These are phyloP conservation scores for Astrephomene gubernaculifera DNA, from an alignment of 139 green algal species.

Conservation along the genomic window DNA sequence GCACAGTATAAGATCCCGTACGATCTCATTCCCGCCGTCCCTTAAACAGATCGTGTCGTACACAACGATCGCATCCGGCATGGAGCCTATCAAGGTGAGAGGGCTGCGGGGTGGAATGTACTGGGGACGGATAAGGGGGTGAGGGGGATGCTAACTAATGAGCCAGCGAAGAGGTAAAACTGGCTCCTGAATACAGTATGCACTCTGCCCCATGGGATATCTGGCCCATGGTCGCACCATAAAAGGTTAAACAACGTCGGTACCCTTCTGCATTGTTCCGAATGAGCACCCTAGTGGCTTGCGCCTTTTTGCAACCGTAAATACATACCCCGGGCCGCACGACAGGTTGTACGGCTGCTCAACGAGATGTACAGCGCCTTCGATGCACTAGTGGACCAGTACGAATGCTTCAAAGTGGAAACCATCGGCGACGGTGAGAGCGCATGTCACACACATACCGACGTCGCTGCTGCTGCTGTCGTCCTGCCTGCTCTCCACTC, in stretches of 20 bases:
- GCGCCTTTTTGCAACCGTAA: neutral
- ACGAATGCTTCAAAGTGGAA: constrained; percentile 58
- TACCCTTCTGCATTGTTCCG: no score
- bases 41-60: constrained; percentile 38
- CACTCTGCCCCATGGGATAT: no score
- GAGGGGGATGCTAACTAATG: no score
- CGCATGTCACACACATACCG: no score
- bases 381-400: constrained; percentile 52
- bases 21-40: neutral
- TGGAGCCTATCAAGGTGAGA: constrained; percentile 39
- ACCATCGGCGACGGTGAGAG: constrained; percentile 34
- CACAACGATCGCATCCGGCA: constrained; percentile 19
- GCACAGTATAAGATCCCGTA: no score
- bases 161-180: no score
- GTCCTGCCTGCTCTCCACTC: no score
- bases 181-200: no score
- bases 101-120: neutral
- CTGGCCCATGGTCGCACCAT: no score
- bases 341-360: constrained; percentile 38
- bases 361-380: constrained; percentile 55
- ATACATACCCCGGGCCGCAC: neutral
- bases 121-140: neutral
- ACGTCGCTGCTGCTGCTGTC: no score
- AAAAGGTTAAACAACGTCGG: no score
- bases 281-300: no score